Base-by-base conservation (phyloP, 768 basidiomycete species). In the Royoungia palumana region DNA sequence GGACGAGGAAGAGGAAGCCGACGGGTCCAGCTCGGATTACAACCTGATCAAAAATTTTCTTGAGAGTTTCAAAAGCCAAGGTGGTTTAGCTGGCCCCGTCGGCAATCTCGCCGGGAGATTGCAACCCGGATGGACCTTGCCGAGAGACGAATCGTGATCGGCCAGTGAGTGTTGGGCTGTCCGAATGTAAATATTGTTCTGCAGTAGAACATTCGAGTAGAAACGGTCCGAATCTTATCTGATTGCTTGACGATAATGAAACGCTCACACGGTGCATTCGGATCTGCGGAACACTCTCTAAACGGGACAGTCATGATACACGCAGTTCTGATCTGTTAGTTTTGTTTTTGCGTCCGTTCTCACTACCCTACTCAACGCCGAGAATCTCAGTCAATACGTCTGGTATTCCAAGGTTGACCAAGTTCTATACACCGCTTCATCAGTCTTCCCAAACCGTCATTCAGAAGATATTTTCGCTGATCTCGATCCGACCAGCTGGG, bases 21-120 rank as follows among this genome's bases (percentile, higher is more conserved):
- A 72, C 11, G 72, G 68, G 21, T 63, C 57, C n/a, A 68, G 75
- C 32, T 75, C 81, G 61, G 92, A 99, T 65, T 96, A 94, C 67
- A 84, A 84, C 57, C 71, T 98, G 60, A 95, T 98, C 73, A 95
- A 92, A 70, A 95, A 96, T 67, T 94, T 99, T 67, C 69, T 98
- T 67, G 93, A 96, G 72, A 95, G 93, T 68, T 97, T 91, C 75
- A 92, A 90, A 64, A 85, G 85, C 54, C 96, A 99, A 63, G 87
- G 65, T 8, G 96, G 96, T 20, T 68, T 89, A 42, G 82, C 89
- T 21, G 96, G 96, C 1, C 96, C 94, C 20, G 94, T 96, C 13
- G 79, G 94, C 45, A 96, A 85, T 62, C 71, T 99, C 38, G 89
- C 85, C 35, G 91, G 96, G 35, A 75, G 93, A 55, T 64, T 99